Evolutionary conservation across 106 monocot genomes (phyloP), one percentile per base, ranked within the genome.

Genomic region (Phalaenopsis equestris): DNA sequence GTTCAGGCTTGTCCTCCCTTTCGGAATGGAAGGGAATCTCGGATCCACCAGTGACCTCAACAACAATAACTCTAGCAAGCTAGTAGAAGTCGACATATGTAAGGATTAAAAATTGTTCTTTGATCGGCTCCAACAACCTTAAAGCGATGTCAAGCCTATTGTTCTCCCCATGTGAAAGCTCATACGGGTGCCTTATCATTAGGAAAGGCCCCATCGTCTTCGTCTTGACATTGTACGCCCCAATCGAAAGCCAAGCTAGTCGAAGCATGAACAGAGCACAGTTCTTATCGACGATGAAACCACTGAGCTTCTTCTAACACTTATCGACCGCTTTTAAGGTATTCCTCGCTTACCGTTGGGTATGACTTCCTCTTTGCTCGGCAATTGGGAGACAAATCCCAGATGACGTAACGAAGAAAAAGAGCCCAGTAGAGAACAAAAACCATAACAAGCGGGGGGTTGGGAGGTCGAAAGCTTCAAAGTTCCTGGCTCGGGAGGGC

Each of bases 221-320:
- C 49, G 91, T 73, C 42, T 49, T 80, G 80, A 86, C 87, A 74
- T 99, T 93, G 67, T 78, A 99, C 15, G 99, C 95, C 21, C 95
- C 99, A n/a, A 95, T 91, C 18, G 99, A 99, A 88, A 95, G 99
- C 99, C 99, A 99, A 41, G 90, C 96, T 38, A 96, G n/a, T 42
- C 96, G 93, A 81, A 96, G 93, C 80, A 96, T 96, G 64, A 96
- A 37, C 8, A 93, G 96, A 45, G 96, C 93, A 84, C 96, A 96
- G 85, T 87, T 91, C 90, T 96, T 96, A 91, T 93, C 96, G 65
- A 88, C 87, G 90, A 96, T 93, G 82, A 96, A 45, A 8, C 87
- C 96, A 4, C 93, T 85, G 49, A 96, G 93, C 91, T 96, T 96
- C 84, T 42, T 84, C 90, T 80, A 84, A 82, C 72, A 46, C 84